These are phyloP conservation scores for Pseudonitzschia multiseries DNA, from an alignment of 108 stramenopile species.

Conservation along the genomic window DNA sequence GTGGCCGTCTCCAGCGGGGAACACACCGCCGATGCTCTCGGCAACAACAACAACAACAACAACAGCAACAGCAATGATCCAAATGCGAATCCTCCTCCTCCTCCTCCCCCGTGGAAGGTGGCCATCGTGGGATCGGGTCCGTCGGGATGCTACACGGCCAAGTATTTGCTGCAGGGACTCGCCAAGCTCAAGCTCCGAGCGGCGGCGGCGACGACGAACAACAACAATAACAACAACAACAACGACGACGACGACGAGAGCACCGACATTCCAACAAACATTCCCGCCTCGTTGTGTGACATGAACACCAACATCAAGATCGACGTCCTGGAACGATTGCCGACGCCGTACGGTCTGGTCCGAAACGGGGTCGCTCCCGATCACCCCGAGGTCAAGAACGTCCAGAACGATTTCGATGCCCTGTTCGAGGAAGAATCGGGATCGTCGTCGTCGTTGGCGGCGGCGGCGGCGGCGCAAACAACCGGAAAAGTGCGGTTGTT, in stretches of 20 bases:
- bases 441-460: background rate
- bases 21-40: too few species aligned
- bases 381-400: conserved; percentile 99
- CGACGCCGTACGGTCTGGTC: conserved; percentile 94
- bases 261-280: background rate
- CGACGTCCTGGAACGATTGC: conserved; percentile 88
- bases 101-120: conserved; percentile 24
- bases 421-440: conserved; percentile 37
- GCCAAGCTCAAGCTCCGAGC: background rate
- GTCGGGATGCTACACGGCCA: conserved; percentile 95
- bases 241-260: background rate
- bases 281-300: background rate
- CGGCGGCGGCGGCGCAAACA: background rate
- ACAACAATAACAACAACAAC: background rate
- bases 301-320: conserved; percentile 47
- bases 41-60: too few species aligned
- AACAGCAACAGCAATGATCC: too few species aligned
- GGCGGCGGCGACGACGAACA: background rate
- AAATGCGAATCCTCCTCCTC: too few species aligned
- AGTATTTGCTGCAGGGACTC: conserved; percentile 74
- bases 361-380: conserved; percentile 95
- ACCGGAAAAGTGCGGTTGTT: conserved; percentile 42
- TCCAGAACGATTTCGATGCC: conserved; percentile 87
- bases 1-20: too few species aligned
- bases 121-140: conserved; percentile 83